Evolutionary conservation across 148 eudicot genomes (phyloP).

Genomic region (Tetragonia tetragonoides): DNA sequence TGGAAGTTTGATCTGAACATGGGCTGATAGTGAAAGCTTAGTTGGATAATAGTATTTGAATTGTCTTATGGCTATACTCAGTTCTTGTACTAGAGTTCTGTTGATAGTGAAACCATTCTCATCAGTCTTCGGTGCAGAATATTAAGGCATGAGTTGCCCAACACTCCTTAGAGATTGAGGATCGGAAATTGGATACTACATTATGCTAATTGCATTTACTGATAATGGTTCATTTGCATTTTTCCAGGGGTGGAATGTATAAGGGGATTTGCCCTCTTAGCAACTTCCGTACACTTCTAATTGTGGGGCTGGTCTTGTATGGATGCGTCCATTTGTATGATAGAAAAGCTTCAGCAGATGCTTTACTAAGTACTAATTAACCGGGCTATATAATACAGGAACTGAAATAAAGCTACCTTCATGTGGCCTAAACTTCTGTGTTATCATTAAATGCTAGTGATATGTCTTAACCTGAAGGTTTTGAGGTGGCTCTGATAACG

Average conservation of each 20-base stretch:
- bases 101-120: no score
- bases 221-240: no score
- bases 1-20: no score
- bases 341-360: no score
- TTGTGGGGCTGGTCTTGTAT: no score
- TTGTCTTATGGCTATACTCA: background rate
- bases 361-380: background rate
- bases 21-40: background rate
- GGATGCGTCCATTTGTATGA: no score
- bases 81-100: background rate
- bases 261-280: no score
- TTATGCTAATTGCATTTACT: background rate
- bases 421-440: background rate
- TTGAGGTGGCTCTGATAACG: background rate
- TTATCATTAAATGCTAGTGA: background rate
- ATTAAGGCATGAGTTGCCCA: background rate
- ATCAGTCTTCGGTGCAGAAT: background rate
- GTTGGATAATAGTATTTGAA: background rate
- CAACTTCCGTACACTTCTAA: no score
- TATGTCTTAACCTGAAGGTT: background rate
- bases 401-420: background rate
- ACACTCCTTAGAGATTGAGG: background rate
- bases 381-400: background rate
- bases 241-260: background rate
- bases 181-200: background rate